Conservation (phyloP, 208 protist species). For the Crithidia expoeki region DNA sequence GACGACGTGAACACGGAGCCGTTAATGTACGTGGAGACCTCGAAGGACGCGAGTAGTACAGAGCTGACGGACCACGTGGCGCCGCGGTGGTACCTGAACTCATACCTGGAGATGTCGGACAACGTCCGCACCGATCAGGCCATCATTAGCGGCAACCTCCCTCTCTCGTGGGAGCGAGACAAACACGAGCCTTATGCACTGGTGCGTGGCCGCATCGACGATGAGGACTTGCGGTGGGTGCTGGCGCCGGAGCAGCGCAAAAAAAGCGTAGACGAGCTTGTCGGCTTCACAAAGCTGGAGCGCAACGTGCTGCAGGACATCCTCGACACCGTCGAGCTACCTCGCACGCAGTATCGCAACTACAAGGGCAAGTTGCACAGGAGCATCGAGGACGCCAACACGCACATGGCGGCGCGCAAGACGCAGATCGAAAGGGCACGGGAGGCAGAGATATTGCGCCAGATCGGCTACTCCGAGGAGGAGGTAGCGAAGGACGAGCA, state of each 20-base stretch:
- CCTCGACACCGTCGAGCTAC: slow-evolving; percentile 82
- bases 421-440: slow-evolving; percentile 77
- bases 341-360: slow-evolving; percentile 82
- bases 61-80: slow-evolving; percentile 82
- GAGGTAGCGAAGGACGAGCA: slow-evolving; percentile 77
- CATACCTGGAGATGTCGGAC: slow-evolving; percentile 87
- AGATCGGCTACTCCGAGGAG: slow-evolving; percentile 82
- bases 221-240: slow-evolving; percentile 84
- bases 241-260: slow-evolving; percentile 65
- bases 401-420: slow-evolving; percentile 71
- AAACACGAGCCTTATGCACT: slow-evolving; percentile 87
- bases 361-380: slow-evolving; percentile 90
- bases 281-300: slow-evolving; percentile 73
- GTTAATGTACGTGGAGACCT: slow-evolving; percentile 87
- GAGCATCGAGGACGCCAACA: slow-evolving; percentile 83
- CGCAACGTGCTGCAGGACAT: slow-evolving; percentile 79
- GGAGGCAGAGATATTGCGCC: slow-evolving; percentile 74
- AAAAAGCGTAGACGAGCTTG: slow-evolving; percentile 61
- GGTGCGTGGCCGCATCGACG: slow-evolving; percentile 81
- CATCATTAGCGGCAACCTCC: slow-evolving; percentile 79
- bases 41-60: slow-evolving; percentile 78
- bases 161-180: slow-evolving; percentile 80
- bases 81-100: slow-evolving; percentile 87
- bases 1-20: slow-evolving; percentile 89
- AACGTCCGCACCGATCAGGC: slow-evolving; percentile 72